These are phyloP conservation scores for Eimeria maxima DNA, from an alignment of 169 alveolate species.

Conservation along the genomic window DNA sequence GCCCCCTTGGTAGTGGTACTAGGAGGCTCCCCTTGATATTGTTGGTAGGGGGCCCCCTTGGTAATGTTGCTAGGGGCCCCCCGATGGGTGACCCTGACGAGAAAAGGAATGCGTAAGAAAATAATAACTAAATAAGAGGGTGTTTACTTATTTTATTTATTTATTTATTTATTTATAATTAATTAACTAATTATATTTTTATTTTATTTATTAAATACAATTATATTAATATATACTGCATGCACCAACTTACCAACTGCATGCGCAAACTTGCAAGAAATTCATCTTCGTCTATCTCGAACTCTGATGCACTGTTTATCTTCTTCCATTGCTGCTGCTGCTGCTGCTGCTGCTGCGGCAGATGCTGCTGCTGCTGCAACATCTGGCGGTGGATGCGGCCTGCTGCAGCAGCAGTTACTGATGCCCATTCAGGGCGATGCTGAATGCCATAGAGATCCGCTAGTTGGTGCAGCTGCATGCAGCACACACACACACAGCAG, in stretches of 20 bases:
- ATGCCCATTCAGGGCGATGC: background rate
- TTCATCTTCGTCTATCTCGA: background rate
- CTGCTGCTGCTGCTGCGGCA: constrained; percentile 27
- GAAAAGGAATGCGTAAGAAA: no score
- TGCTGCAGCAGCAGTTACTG: constrained; percentile 23
- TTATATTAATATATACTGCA: no score
- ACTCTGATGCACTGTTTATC: background rate
- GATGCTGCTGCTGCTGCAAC: constrained; percentile 26
- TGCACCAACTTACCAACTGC: background rate
- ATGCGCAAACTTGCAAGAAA: constrained; percentile 4
- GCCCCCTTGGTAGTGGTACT: no score
- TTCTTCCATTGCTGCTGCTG: background rate
- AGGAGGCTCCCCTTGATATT: no score
- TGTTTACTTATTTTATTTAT: no score
- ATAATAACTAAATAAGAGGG: no score
- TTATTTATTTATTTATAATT: no score
- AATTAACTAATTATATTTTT: no score
- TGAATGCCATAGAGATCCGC: background rate
- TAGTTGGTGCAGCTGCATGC: constrained; percentile 30
- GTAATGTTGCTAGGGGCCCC: no score
- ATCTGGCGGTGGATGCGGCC: constrained; percentile 12
- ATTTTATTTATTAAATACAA: no score
- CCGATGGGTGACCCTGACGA: no score
- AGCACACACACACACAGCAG: background rate
- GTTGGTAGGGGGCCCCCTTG: no score